Conservation (phyloP, 768 basidiomycete genomes). For the Termitomyces sp. region DNA sequence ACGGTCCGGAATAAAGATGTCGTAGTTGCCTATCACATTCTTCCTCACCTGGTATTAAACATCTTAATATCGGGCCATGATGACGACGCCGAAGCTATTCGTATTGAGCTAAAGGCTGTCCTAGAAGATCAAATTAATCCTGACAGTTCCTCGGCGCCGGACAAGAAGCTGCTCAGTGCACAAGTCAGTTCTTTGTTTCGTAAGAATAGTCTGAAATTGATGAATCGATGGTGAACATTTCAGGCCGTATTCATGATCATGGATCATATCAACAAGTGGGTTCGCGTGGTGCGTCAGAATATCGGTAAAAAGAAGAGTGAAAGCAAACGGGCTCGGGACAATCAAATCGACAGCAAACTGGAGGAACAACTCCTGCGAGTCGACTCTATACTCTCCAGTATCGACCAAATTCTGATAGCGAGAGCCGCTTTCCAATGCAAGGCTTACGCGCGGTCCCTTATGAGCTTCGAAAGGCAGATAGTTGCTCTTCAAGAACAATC, state of each 20-base stretch:
- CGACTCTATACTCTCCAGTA: conserved; percentile 79
- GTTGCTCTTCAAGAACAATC: conserved; percentile 45
- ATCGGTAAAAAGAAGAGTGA: conserved; percentile 48
- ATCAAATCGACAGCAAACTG: conserved; percentile 34
- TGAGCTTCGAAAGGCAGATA: conserved; percentile 91
- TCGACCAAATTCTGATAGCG: conserved; percentile 87
- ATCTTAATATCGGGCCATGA: conserved; percentile 75
- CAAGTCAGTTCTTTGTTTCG: conserved; percentile 56
- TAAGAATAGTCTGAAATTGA: not conserved
- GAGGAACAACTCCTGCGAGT: conserved; percentile 68
- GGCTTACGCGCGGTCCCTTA: conserved; percentile 89
- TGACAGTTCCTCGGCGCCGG: conserved; percentile 55
- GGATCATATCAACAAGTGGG: conserved; percentile 92
- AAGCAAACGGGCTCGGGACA: conserved; percentile 46
- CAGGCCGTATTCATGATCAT: conserved; percentile 93
- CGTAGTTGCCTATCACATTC: conserved; percentile 85
- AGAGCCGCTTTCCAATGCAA: conserved; percentile 93
- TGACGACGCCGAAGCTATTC: conserved; percentile 61
- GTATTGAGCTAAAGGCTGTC: conserved; percentile 74
- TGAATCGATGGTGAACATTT: not conserved
- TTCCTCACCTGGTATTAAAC: conserved; percentile 90
- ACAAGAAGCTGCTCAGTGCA: conserved; percentile 90
- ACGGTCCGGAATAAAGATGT: conserved; percentile 88
- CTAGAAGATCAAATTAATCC: conserved; percentile 82
- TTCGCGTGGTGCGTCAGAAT: conserved; percentile 72